These are phyloP conservation scores for Chaetomium cochliodes DNA, from an alignment of 495 filamentous ascomycete genomes.

Conservation along the genomic window DNA sequence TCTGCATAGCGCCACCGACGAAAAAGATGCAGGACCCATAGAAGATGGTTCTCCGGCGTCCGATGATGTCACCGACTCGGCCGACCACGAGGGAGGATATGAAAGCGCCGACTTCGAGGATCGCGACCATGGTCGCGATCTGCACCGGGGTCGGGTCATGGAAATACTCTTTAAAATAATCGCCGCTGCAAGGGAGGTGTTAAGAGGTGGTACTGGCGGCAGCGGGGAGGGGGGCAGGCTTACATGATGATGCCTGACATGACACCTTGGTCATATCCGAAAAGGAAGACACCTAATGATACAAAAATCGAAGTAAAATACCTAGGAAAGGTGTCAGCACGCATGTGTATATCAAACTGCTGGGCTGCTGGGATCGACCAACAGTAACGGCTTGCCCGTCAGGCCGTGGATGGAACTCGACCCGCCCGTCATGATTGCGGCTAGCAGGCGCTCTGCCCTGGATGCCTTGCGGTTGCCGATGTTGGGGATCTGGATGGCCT, in stretches of 20 bases:
- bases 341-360: not conserved
- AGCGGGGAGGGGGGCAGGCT: conserved; percentile 36
- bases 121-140: conserved; percentile 94
- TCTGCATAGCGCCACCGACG: conserved; percentile 82
- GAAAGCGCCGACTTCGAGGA: conserved; percentile 90
- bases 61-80: conserved; percentile 85
- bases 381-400: conserved; percentile 93
- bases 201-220: conserved; percentile 15
- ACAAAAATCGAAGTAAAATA: conserved; percentile 99
- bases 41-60: conserved; percentile 84
- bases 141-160: conserved; percentile 78
- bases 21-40: conserved; percentile 94
- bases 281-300: conserved; percentile 94
- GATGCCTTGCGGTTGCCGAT: conserved; percentile 62
- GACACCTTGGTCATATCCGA: conserved; percentile 98
- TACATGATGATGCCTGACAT: conserved; percentile 99
- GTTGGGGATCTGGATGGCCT: conserved; percentile 78
- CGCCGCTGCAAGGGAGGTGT: conserved; percentile 59
- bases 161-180: conserved; percentile 88
- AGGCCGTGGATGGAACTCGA: conserved; percentile 79
- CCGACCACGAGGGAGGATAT: conserved; percentile 88
- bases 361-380: conserved; percentile 36
- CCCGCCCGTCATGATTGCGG: conserved; percentile 78
- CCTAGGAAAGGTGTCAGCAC: conserved; percentile 44
- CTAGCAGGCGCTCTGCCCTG: conserved; percentile 64